These are phyloP conservation scores for Codiaeum variegatum DNA, from an alignment of 441 rosid species.

Conservation along the genomic window DNA sequence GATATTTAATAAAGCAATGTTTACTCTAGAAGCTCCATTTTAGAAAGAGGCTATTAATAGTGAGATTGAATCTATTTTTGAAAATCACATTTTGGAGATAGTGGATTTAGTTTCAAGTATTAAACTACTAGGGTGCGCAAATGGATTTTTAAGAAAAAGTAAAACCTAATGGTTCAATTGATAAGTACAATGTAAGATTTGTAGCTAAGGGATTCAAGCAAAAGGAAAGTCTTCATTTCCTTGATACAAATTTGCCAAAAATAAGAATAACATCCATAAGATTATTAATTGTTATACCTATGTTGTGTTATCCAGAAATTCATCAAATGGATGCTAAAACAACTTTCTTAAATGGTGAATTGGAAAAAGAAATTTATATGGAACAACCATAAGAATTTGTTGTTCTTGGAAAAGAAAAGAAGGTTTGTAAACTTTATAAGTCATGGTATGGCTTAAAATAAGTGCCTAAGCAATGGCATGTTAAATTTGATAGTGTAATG, in stretches of 20 bases:
- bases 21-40: too few relatives aligned
- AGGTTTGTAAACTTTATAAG: background rate
- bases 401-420: background rate
- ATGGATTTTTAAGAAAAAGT: background rate
- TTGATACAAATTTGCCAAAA: background rate
- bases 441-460: background rate
- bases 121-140: background rate
- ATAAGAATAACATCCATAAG: background rate
- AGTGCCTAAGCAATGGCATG: background rate
- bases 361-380: too few relatives aligned
- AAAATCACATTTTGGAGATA: constrained; percentile 1
- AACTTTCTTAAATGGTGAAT: too few relatives aligned
- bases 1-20: too few relatives aligned
- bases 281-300: background rate
- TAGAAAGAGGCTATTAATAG: too few relatives aligned
- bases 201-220: too few relatives aligned
- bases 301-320: background rate
- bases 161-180: background rate
- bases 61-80: background rate
- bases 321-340: too few relatives aligned
- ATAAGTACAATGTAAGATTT: constrained; percentile 8
- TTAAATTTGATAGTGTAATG: background rate
- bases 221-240: too few relatives aligned
- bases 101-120: background rate
- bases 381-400: too few relatives aligned